Evolutionary conservation across 768 basidiomycete genomes (phyloP), one percentile per base, ranked within the genome.

Genomic region (Boletus sensibilis): DNA sequence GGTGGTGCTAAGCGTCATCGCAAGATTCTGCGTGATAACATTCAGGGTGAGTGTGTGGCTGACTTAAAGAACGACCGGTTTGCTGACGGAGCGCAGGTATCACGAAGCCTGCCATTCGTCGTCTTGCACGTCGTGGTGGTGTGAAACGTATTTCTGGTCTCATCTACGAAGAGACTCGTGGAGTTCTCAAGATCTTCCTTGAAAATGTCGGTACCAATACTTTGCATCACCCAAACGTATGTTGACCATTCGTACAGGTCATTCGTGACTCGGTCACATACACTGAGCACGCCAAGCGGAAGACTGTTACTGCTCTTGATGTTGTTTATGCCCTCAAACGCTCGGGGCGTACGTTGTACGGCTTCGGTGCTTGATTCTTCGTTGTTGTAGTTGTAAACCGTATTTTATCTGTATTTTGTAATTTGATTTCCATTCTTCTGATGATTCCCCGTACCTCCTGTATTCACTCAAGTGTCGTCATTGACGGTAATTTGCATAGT

Each of bases 181-280:
- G 90, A 75, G 91, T 92, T 13, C 79, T 94, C 60, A 94, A 92
- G 79, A 90, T 92, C 66, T 92, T 91, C 82, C 80, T 90, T 34
- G 88, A 90, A 95, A 97, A 83, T 87, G 91, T 91, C 42, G 84
- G 92, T 74, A 55, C 3, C 86, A 88, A 11, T 44, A 6, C 5
- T 4, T 4, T 16, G 4, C 14, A 6, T 21, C 5, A 7, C 3
- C 25, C 7, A 2, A 23, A 0, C 0, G 0, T 4, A 89, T 93
- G 40, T 41, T 64, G 0, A 60, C 8, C 1, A 2, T 21, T 52
- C 44, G 47, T 46, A 2, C 65, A 90, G 88, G 87, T 95, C 64
- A 95, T 96, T 70, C 91, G 94, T 65, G 94, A 96, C 72, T 94
- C 93, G 52, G 95, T 97, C 64, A 97, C 94, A 74, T 97, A 98